Evolutionary conservation across 2,329 filamentous ascomycete genomes (phyloP).

Genomic region (Aspergillus ibericus): DNA sequence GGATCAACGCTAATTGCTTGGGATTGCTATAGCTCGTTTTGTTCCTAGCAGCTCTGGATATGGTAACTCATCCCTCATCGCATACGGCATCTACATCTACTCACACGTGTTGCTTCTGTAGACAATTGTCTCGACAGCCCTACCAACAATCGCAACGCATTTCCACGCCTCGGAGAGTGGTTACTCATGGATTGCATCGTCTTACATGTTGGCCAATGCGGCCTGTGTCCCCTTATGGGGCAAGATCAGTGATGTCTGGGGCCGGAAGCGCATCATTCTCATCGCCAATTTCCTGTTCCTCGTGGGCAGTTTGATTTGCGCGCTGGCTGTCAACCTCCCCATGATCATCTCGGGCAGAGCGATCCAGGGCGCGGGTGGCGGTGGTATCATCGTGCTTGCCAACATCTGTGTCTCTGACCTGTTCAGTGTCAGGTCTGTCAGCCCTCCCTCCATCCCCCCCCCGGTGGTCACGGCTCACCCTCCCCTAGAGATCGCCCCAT

Average conservation of each 20-base stretch:
- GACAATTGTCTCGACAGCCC: conserved; percentile 48
- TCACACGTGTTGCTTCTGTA: conserved; percentile 15
- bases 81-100: neutral
- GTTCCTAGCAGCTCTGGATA: conserved; percentile 61
- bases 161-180: conserved; percentile 46
- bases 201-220: conserved; percentile 48
- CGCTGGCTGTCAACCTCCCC: conserved; percentile 56
- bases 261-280: conserved; percentile 63
- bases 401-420: conserved; percentile 65
- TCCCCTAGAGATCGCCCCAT: conserved; percentile 52
- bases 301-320: conserved; percentile 62
- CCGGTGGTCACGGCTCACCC: conserved; percentile 7
- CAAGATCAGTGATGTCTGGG: conserved; percentile 67
- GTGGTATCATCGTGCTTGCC: conserved; percentile 63
- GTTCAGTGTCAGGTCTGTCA: conserved; percentile 57
- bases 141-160: conserved; percentile 45
- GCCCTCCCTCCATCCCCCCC: neutral
- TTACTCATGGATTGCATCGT: conserved; percentile 51
- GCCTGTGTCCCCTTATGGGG: conserved; percentile 59
- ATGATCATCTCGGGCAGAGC: conserved; percentile 64
- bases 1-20: neutral
- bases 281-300: conserved; percentile 63
- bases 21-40: conserved; percentile 49
- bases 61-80: conserved; percentile 37
- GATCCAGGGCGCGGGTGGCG: conserved; percentile 64